Evolutionary conservation across 441 rosid genomes (phyloP).

Genomic region (Populus hybrid): DNA sequence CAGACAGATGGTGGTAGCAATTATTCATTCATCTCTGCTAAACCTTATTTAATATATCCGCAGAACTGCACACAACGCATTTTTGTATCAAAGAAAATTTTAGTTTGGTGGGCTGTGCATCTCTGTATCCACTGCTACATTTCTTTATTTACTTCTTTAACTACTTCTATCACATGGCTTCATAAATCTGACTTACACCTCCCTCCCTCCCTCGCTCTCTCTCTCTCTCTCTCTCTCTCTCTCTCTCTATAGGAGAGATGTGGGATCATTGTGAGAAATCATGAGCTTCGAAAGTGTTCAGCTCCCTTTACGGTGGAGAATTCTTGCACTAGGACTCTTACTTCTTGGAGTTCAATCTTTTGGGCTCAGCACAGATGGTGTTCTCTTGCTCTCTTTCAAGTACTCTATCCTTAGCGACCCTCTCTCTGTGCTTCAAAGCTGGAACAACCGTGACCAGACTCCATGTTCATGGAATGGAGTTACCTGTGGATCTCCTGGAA

Average conservation of each 20-base stretch:
- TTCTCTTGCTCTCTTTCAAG: constrained; percentile 71
- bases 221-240: constrained; percentile 13
- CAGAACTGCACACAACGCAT: constrained; percentile 20
- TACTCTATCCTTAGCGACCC: constrained; percentile 62
- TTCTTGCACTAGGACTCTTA: constrained; percentile 13
- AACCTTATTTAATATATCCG: constrained; percentile 16
- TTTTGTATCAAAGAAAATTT: constrained; percentile 22
- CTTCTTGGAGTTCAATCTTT: constrained; percentile 26
- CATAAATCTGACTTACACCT: constrained; percentile 33
- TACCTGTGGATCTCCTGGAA: constrained; percentile 38
- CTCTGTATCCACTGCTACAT: constrained; percentile 11
- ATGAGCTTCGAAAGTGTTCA: constrained; percentile 35
- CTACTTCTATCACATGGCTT: constrained; percentile 38
- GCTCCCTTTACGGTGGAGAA: constrained; percentile 37
- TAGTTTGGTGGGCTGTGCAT: constrained; percentile 45
- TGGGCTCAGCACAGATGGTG: constrained; percentile 59
- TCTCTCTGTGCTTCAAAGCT: constrained; percentile 37
- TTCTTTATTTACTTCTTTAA: constrained; percentile 1
- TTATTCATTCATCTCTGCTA: constrained; percentile 13
- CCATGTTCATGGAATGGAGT: constrained; percentile 92
- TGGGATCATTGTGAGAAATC: constrained; percentile 37
- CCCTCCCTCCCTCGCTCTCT: constrained; percentile 1
- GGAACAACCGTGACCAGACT: constrained; percentile 55
- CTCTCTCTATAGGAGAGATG: constrained; percentile 29
- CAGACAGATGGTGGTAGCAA: not conserved